Evolutionary conservation across 768 basidiomycete species (phyloP), one percentile per base, ranked within the genome.

Genomic region (Mycena venus): DNA sequence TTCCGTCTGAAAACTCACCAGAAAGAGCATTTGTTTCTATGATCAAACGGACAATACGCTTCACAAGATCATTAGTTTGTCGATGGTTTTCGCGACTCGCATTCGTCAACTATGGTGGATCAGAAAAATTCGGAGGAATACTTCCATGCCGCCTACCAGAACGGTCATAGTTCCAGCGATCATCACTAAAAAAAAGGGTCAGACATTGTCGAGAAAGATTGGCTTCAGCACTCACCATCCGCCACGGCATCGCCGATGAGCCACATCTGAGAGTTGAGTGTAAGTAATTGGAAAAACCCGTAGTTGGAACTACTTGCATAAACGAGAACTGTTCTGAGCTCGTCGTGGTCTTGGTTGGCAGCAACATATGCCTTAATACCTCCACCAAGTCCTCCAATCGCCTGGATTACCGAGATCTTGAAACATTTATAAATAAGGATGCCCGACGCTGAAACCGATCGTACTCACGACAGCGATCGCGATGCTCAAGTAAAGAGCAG

Each of bases 11-110:
- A 4, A n/a, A 27, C 61, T 42, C 25, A 72, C 71, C 74, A 40
- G 74, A 75, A 21, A 75, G 51, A 6, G 74, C 64, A 59, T 75
- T 75, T 23, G 74, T 75, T 23, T 75, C 74, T 1, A 75, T 36
- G 51, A 75, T 75, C 27, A 75, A 44, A 21, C 69, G 69, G 5
- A 75, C 69, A 44, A 75, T 75, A 10, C 74, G 74, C 49, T 75
- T 75, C n/a, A 75, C 74, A 15, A 75, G 27, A 29, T 68, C 68
- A 42, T 75, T 75, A 8, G 64, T 70, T 29, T 70, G 69, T 1
- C 65, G 36, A 27, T 71, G 62, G 63, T 56, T 65, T 17, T 53
- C 31, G 12, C n/a, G 23, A 38, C 64, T 71, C 12, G 74, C 74
- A 68, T 71, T 55, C 14, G 69, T 75, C 17, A 75, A 67, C 74